Base-by-base conservation (phyloP, 2,329 filamentous ascomycete species). In the Fusarium sarcochroum region DNA sequence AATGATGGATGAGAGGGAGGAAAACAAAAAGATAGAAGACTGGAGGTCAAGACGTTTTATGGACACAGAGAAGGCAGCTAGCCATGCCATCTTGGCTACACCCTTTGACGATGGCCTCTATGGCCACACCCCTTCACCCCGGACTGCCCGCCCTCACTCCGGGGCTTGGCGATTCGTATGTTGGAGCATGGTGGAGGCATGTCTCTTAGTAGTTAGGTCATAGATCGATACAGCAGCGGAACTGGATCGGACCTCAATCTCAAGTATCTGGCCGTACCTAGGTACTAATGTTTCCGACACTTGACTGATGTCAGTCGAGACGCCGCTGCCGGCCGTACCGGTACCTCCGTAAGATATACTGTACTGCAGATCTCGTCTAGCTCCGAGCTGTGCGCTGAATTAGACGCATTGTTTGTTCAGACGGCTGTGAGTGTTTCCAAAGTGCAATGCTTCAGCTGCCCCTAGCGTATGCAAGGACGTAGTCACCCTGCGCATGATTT, bases 41-140 rank as follows among this genome's bases (percentile, higher is more conserved):
- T 44, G 62, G 65, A 71, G 50, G 63, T 34, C 37, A 54, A 44
- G 65, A 56, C 57, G n/a, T 69, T 68, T 71, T 71, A 71, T 71
- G 66, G 54, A 61, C 63, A 40, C 15, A 41, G 13, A 51, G 38
- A 17, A 58, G 38, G 53, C 21, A 48, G 27, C 20, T 44, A 42
- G 54, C 58, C 53, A 63, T 70, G 42, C 48, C 32, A 60, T 54
- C 59, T 59, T 69, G 27, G 49, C 60, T 67, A 37, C 47, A 68
- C 49, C 35, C 51, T 59, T 60, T 35, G 23, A 45, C 34, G 34
- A 68, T 42, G 35, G 21, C 34, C 37, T 63, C 40, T 71, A 69
- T 47, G 35, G 35, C 5, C 68, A 69, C 68, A 37, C 68, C 68
- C 58, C 38, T 52, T 53, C 42, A 51, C 50, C 60, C 68, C 54